Base-by-base conservation (phyloP, 192 early-diverging fungal genomes). In the Coemansia sp. region DNA sequence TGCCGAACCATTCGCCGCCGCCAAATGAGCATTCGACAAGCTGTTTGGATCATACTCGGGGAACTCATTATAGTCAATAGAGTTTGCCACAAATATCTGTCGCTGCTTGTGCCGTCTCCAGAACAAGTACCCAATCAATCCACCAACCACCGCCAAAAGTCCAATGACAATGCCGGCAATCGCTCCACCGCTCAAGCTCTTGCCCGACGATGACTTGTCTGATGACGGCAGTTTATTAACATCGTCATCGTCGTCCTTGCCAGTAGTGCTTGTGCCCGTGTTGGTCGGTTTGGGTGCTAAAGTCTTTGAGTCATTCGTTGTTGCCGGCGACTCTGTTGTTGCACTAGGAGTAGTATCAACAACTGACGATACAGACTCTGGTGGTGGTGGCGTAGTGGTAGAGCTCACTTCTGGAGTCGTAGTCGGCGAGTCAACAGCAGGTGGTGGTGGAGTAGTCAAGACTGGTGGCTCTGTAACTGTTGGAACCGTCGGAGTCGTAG, bases 31-130 rank as follows among this genome's bases (percentile, higher is more conserved):
- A 46, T 51, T 19, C 3, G 65, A 67, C 24, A 53, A 12, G 32
- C 45, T 37, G 17, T 58, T 36, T 0, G 78, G 78, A 39, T 81
- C 78, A 59, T 71, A 81, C 20, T 81, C 78, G 20, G 78, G 78
- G 69, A 81, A 81, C 59, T 81, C 78, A 47, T 71, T 81, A 24
- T 81, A 81, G 51, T 81, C 73, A 31, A 81, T 62, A 10, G 60
- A 62, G 60, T 71, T 75, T 0, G 68, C 66, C 4, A 65, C 43
- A 24, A 49, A 75, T 36, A 64, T 67, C 45, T 65, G 71, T 46
- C 71, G 53, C 63, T 68, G 73, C 22, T 64, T 62, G 40, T 71
- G 41, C 36, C 78, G 64, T 9, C 78, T 65, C 73, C 73, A 81
- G 58, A 81, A 59, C 60, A 80, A 32, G 41, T 58, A 71, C 9